Evolutionary conservation across 306 rosid genomes (phyloP).

Genomic region (Fragaria nilgerrensis): DNA sequence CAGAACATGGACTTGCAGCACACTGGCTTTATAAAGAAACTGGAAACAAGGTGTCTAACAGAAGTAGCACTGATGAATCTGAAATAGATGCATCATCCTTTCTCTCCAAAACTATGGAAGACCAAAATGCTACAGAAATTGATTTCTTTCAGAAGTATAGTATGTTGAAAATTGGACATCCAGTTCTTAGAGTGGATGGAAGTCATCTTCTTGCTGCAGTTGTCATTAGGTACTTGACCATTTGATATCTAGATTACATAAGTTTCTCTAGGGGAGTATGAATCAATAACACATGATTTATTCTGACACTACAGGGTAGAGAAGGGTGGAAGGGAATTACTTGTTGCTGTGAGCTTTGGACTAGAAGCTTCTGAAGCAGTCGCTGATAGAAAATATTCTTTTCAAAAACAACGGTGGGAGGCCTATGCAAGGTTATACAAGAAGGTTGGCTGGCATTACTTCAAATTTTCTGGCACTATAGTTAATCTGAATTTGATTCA

Average conservation of each 20-base stretch:
- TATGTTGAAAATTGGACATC: constrained; percentile 79
- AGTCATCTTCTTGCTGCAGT: constrained; percentile 94
- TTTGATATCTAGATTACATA: neutral
- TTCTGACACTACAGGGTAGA: constrained; percentile 57
- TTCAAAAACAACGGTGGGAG: constrained; percentile 84
- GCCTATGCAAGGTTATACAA: constrained; percentile 76
- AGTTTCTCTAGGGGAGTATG: constrained; percentile 8
- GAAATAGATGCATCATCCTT: constrained; percentile 54
- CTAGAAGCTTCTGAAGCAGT: constrained; percentile 89
- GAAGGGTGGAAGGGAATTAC: constrained; percentile 77
- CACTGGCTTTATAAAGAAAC: constrained; percentile 99
- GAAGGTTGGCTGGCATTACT: constrained; percentile 55
- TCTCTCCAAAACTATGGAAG: constrained; percentile 57
- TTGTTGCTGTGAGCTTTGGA: constrained; percentile 88
- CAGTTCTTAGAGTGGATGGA: constrained; percentile 95
- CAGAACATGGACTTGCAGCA: constrained; percentile 98
- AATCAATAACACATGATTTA: constrained; percentile 19
- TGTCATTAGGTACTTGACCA: constrained; percentile 53
- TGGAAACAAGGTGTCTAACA: constrained; percentile 51
- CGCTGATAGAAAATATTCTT: constrained; percentile 77
- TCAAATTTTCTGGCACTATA: neutral
- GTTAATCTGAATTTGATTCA: neutral
- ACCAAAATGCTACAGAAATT: constrained; percentile 47
- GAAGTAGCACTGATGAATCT: constrained; percentile 49
- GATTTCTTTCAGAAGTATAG: constrained; percentile 50